Conservation (phyloP, 192 early-diverging fungal genomes). For the Neocallimastix lanati region DNA sequence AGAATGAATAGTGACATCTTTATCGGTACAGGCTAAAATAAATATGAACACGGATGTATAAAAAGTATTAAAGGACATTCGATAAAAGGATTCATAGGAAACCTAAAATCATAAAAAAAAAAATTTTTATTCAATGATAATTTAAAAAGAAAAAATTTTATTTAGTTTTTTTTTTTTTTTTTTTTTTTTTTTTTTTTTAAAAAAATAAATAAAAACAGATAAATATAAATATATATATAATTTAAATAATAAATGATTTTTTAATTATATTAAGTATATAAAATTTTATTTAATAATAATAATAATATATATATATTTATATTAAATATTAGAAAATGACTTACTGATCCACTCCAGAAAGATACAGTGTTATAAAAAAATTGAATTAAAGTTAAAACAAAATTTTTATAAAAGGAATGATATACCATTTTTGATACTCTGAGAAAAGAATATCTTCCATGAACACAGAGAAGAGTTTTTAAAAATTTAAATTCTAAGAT, state of each 20-base stretch:
- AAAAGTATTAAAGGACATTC: not conserved
- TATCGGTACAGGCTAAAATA: not conserved
- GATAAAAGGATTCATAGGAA: not conserved
- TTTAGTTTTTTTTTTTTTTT: too few relatives aligned
- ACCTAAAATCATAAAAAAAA: too few relatives aligned
- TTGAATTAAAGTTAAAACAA: not conserved
- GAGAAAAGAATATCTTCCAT: constrained; percentile 25
- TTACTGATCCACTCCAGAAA: not conserved
- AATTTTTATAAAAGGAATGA: not conserved
- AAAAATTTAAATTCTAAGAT: constrained; percentile 44
- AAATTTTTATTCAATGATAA: too few relatives aligned
- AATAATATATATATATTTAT: too few relatives aligned
- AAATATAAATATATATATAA: too few relatives aligned
- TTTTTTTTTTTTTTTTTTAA: too few relatives aligned
- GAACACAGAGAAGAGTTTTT: constrained; percentile 21
- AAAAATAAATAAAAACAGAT: too few relatives aligned
- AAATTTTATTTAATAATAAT: too few relatives aligned
- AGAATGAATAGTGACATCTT: not conserved
- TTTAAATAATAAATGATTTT: too few relatives aligned
- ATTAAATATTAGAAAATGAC: not conserved
- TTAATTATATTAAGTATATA: too few relatives aligned
- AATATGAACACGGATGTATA: not conserved
- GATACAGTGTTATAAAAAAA: not conserved
- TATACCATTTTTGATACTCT: constrained; percentile 8
- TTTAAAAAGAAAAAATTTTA: too few relatives aligned